Evolutionary conservation across 495 filamentous ascomycete species (phyloP).

Genomic region (Neurospora discreta): DNA sequence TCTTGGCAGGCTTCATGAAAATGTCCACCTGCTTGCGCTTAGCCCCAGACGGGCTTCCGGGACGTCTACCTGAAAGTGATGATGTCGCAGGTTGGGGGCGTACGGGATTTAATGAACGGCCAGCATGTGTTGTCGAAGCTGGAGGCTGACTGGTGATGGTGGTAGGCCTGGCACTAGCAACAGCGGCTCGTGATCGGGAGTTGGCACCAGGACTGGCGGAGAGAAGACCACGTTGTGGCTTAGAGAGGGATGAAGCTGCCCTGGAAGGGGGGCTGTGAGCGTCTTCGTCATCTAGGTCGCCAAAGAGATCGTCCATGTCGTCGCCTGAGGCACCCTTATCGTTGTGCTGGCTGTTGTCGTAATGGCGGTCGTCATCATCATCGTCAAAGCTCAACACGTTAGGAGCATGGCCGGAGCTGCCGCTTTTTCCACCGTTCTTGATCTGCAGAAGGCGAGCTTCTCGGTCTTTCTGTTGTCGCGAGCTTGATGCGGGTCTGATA

Average conservation of each 20-base stretch:
- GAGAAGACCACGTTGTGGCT: conserved; percentile 4
- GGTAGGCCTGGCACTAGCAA: not conserved
- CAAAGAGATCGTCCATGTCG: conserved; percentile 10
- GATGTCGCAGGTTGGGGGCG: not conserved
- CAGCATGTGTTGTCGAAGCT: not conserved
- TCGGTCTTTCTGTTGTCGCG: conserved; percentile 3
- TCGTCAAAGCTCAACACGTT: conserved; percentile 14
- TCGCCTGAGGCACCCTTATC: not conserved
- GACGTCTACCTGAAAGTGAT: not conserved
- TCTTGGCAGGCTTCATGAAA: conserved; percentile 23
- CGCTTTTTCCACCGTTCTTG: conserved; percentile 8
- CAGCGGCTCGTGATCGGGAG: not conserved
- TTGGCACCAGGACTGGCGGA: conserved; percentile 12
- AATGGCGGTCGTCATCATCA: conserved; percentile 5
- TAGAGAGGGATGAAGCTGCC: not conserved
- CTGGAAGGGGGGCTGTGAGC: not conserved
- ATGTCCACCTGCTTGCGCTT: conserved; percentile 23
- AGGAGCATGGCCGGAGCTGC: not conserved
- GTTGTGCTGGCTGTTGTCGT: not conserved
- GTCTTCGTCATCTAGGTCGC: not conserved
- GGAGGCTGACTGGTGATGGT: not conserved
- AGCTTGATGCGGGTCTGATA: not conserved
- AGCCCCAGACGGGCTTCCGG: not conserved
- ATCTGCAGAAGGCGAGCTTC: conserved; percentile 19
- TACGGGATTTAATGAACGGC: not conserved